Percentiles rank a stretch among this genome's conserved stretches.
Evolutionary conservation across 73 alveolate species (phyloP).

Genomic region (Tetrahymena elliotti): DNA sequence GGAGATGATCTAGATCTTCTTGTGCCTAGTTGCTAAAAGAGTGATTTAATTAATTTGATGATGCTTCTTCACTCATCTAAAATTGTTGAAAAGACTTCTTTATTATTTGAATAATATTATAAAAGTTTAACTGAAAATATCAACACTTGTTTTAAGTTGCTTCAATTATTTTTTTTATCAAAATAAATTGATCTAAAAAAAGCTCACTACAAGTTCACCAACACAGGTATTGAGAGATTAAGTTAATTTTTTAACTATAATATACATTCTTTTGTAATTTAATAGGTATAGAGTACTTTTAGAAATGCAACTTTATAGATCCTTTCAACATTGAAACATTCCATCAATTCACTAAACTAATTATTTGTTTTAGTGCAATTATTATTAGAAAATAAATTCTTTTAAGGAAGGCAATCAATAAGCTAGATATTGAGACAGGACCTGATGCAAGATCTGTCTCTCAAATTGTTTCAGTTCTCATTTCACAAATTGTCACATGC

Average conservation of each 20-base stretch:
- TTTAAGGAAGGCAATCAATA: not conserved
- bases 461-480: not conserved
- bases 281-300: not conserved
- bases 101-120: not conserved
- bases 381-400: not conserved
- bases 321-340: not conserved
- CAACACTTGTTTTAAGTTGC: not conserved
- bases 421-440: not conserved
- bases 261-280: not conserved
- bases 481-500: not conserved
- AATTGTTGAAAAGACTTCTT: not conserved
- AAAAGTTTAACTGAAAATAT: not conserved
- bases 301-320: not conserved
- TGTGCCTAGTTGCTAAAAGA: not conserved
- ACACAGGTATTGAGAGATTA: not conserved
- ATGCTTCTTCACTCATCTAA: not conserved
- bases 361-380: not conserved
- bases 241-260: not conserved
- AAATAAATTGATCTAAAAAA: not conserved
- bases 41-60: not conserved
- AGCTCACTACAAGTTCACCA: not conserved
- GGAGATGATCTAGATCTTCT: not conserved
- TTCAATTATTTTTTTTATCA: not conserved
- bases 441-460: not conserved
- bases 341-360: not conserved